Evolutionary conservation across 805 yeast species (phyloP).

Genomic region (Myxozyma monticola): DNA sequence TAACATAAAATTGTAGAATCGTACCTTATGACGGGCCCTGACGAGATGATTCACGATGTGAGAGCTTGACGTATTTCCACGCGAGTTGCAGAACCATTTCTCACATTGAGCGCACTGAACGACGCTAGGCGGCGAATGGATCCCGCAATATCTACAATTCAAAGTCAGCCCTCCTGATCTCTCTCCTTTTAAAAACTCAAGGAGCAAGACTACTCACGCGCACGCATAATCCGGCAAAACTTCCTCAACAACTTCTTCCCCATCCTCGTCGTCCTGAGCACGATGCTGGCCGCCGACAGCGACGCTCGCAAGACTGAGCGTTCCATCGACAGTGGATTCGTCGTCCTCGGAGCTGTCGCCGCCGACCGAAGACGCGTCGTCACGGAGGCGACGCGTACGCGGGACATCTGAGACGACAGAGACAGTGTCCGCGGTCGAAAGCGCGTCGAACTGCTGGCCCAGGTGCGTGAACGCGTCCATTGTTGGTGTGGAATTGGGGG

Average conservation of each 20-base stretch:
- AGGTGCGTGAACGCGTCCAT: constrained; percentile 28
- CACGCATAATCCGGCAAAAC: constrained; percentile 48
- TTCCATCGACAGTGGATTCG: constrained; percentile 28
- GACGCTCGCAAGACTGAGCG: constrained; percentile 26
- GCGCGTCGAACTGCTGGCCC: constrained; percentile 27
- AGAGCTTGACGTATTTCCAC: constrained; percentile 58
- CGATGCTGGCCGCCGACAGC: constrained; percentile 5
- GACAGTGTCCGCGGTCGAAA: constrained; percentile 31
- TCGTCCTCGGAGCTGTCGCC: constrained; percentile 23
- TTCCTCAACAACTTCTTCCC: constrained; percentile 30
- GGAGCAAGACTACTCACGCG: constrained; percentile 38
- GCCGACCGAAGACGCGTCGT: constrained; percentile 10
- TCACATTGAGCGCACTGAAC: constrained; percentile 74
- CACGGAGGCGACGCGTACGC: too few species aligned
- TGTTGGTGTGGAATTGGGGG: too few species aligned
- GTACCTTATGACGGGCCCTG: constrained; percentile 66
- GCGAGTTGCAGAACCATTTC: constrained; percentile 89
- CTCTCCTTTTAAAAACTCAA: too few species aligned
- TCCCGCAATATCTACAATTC: constrained; percentile 67
- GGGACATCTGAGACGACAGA: constrained; percentile 37
- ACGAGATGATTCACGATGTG: constrained; percentile 87
- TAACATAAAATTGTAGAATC: background rate
- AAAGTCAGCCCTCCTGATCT: too few species aligned
- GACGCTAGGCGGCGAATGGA: constrained; percentile 61
- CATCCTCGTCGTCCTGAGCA: constrained; percentile 28